A percentile compares a stretch with the other conserved stretches of the same genome.
These are phyloP conservation scores for Radiomyces spectabilis DNA, from an alignment of 192 early-diverging fungal species.

Conservation along the genomic window DNA sequence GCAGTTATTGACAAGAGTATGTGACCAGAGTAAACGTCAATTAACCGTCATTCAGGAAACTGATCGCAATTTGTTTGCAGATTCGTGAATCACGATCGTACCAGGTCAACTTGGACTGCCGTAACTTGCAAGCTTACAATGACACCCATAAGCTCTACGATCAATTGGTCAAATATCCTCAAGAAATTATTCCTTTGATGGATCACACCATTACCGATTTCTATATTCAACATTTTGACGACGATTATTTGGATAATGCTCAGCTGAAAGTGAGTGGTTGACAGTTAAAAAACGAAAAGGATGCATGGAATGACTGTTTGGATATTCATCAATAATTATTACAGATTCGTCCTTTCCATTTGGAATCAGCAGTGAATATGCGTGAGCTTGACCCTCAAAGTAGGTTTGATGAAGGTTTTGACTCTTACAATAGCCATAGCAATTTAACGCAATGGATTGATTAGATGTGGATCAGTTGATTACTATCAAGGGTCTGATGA, in stretches of 20 bases:
- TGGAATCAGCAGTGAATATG: slow-evolving; percentile 74
- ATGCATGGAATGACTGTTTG: not conserved
- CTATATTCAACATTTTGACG: slow-evolving; percentile 61
- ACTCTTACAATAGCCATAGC: too few relatives aligned
- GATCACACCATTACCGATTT: slow-evolving; percentile 79
- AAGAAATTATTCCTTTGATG: slow-evolving; percentile 92
- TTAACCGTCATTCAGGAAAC: too few relatives aligned
- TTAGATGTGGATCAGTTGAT: slow-evolving; percentile 96
- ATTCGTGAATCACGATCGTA: slow-evolving; percentile 59
- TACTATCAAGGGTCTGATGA: slow-evolving; percentile 89
- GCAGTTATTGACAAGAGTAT: slow-evolving; percentile 52
- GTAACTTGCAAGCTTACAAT: slow-evolving; percentile 68
- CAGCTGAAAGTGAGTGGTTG: slow-evolving; percentile 45
- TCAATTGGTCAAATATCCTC: slow-evolving; percentile 87
- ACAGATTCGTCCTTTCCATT: slow-evolving; percentile 83
- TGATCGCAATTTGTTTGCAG: slow-evolving; percentile 35
- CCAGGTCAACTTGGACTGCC: slow-evolving; percentile 86
- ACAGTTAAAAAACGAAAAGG: not conserved
- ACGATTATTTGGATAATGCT: slow-evolving; percentile 35
- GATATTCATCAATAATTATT: not conserved
- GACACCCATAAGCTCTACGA: slow-evolving; percentile 65
- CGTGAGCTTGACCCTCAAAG: slow-evolving; percentile 87
- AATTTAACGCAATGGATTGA: too few relatives aligned
- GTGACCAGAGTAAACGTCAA: too few relatives aligned
- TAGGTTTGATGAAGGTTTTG: slow-evolving; percentile 18